Percentiles rank a stretch among this genome's conserved stretches.
phyloP scores from a whole-genome alignment of 805 yeast species.

The Nadsonia fulvescens region DNA sequence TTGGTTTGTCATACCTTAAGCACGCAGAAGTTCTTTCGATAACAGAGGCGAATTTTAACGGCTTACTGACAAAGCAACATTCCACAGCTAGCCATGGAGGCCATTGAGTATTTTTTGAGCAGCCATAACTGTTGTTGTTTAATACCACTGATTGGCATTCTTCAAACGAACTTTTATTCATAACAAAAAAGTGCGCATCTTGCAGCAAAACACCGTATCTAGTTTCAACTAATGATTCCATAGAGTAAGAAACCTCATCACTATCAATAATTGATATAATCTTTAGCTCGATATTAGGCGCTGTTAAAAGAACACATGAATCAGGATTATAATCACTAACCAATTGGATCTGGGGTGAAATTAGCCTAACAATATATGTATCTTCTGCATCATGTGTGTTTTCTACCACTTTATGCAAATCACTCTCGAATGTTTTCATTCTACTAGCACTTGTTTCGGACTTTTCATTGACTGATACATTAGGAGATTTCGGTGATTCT shows the following conservation, averaged over 20 bases:
- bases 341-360: conserved; percentile 72
- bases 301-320: conserved; percentile 47
- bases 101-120: conserved; percentile 35
- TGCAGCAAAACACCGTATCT: conserved; percentile 52
- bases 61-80: conserved; percentile 36
- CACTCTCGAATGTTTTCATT: conserved; percentile 28
- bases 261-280: conserved; percentile 44
- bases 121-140: conserved; percentile 41
- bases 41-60: conserved; percentile 31
- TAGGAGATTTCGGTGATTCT: too few relatives aligned
- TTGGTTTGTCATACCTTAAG: conserved; percentile 38
- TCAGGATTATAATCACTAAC: conserved; percentile 32
- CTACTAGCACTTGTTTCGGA: conserved; percentile 7
- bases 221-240: conserved; percentile 35
- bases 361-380: conserved; percentile 46
- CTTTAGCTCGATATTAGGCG: conserved; percentile 54
- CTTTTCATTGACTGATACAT: conserved; percentile 4
- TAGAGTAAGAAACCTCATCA: conserved; percentile 23
- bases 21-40: conserved; percentile 47
- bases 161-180: conserved; percentile 32
- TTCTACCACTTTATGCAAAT: conserved; percentile 25
- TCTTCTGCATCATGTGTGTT: conserved; percentile 23
- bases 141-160: conserved; percentile 26
- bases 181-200: conserved; percentile 55
- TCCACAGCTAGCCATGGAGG: conserved; percentile 83